Base-by-base conservation (phyloP, 2,329 filamentous ascomycete genomes). In the Alternaria viburni region DNA sequence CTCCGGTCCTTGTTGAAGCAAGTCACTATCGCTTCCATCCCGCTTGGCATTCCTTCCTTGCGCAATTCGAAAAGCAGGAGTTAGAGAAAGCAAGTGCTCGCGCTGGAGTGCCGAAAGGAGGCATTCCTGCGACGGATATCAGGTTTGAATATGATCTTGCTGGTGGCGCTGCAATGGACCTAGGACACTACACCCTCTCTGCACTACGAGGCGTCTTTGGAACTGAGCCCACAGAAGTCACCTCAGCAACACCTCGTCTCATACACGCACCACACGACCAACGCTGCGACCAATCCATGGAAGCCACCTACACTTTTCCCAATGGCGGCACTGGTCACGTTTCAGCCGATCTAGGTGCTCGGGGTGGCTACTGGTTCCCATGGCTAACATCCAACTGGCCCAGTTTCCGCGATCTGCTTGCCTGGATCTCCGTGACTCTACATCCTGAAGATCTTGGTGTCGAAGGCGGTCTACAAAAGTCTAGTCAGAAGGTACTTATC, bases 21-120 rank as follows among this genome's bases (percentile, higher is more conserved):
- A 77, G 78, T 58, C 81, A 83, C 62, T 83, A 81, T 74, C 79
- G 80, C 51, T 83, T 83, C 66, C 80, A 83, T 66, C 82, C 82
- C 0, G 77, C 80, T 0, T 78, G 80, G 60, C 76, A 79, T 64
- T 56, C 69, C 6, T 79, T 80, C 60, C 69, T 79, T 13, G 65
- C 74, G 3, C 72, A 82, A 9, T 73, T 83, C 57, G 71, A 81
- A 30, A 67, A 70, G 5, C 64, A 66, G 4, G 67, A 77, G 51
- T 77, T 82, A 36, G 77, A 79, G 21, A 65, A 73, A 7, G 74
- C 79, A 7, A 66, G 79, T 12, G 73, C 69, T 5, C 75, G 70
- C 6, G 69, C 74, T 28, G 68, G 70, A 2, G 36, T 74, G 5
- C 71, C 74, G 60, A 74, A 70, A 11, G 57, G 72, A 56, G 12